Evolutionary conservation across 352 stramenopile species (phyloP), one percentile per base, ranked within the genome.

Genomic region (Pythium grandisporangium): DNA sequence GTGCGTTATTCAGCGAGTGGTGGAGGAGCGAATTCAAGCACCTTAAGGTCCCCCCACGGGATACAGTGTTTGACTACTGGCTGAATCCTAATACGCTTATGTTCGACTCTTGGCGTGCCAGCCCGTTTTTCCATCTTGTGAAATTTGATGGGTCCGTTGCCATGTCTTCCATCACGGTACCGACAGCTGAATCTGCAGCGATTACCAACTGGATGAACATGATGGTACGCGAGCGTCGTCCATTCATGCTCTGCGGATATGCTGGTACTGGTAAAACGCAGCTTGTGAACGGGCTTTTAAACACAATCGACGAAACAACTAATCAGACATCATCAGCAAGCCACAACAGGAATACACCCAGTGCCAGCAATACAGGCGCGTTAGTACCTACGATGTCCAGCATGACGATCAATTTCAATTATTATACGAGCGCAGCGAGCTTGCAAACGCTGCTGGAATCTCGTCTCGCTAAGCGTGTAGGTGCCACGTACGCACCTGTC

Each of bases 21-120:
- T 98, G 92, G 92, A 66, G 84, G 23, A 52, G 57, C 16, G 81
- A 97, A 42, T 98, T 96, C 58, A 97, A 97, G 53, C 73, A 79
- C 27, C 71, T 98, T 48, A 97, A 97, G 58, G 83, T 98, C 29
- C 93, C 93, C n/a, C 76, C 69, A 22, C 80, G 79, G 32, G 79
- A 98, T 42, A 96, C 90, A 1, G 84, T 98, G 1, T 98, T 98
- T 42, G 94, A 98, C 60, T 98, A 98, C 56, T 98, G 84, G 74
- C 67, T 98, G 19, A 93, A 98, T 42, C 79, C 87, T 0, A 82
- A 67, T 19, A 83, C 78, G 2, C 63, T 95, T 34, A 54, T 57
- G 5, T 97, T 98, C 50, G 92, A 98, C 30, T 82, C 79, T 14
- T 98, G 93, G 93, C 81, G 81, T 12, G 85, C 93, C n/a, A 96